Conservation (phyloP, 441 rosid genomes). For the Manihot esculenta region DNA sequence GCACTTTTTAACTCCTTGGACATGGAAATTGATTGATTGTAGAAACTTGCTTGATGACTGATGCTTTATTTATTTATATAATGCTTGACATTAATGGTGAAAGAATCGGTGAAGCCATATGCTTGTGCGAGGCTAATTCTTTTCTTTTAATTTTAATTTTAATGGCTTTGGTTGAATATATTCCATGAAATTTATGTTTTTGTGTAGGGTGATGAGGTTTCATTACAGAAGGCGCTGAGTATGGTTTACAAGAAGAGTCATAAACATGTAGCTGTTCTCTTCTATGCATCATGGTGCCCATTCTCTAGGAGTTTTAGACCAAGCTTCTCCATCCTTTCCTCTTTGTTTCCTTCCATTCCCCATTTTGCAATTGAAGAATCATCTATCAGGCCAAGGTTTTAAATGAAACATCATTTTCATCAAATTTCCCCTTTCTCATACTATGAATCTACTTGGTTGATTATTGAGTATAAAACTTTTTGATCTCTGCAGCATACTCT, state of each 20-base stretch:
- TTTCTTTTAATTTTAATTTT: background rate
- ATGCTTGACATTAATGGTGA: too few species aligned
- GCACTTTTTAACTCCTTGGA: background rate
- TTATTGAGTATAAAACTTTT: constrained; percentile 2
- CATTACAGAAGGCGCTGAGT: constrained; percentile 62
- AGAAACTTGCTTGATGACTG: too few species aligned
- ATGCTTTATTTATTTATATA: background rate
- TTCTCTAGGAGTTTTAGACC: constrained; percentile 77
- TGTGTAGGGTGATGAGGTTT: constrained; percentile 80
- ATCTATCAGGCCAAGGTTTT: constrained; percentile 76
- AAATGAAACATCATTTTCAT: background rate
- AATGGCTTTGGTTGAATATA: background rate
- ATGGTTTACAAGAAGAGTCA: constrained; percentile 56
- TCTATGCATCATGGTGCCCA: constrained; percentile 96
- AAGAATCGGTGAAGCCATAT: too few species aligned
- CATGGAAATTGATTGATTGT: too few species aligned
- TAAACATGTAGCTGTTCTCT: constrained; percentile 73
- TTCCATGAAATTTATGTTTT: constrained; percentile 18
- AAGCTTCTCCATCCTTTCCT: constrained; percentile 58
- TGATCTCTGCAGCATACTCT: constrained; percentile 62
- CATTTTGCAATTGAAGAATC: constrained; percentile 86
- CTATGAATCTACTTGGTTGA: background rate
- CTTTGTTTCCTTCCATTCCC: constrained; percentile 61
- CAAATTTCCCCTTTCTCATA: background rate
- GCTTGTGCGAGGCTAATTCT: background rate